phyloP scores from a whole-genome alignment of 495 filamentous ascomycete species.

The Aspergillus kassunensis region DNA sequence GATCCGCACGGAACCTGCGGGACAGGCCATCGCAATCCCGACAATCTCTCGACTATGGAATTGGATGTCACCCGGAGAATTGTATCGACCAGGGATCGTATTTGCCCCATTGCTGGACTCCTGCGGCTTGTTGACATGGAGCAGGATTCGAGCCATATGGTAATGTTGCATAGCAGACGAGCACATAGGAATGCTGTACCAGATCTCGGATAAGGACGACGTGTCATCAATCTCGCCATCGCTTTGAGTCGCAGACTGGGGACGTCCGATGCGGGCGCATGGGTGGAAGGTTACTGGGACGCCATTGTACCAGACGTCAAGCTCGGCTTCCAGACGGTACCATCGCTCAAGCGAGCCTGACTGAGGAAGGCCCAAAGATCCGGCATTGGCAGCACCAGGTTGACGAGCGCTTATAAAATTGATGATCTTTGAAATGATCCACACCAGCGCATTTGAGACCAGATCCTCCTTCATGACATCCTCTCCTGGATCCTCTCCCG shows the following conservation, averaged over 20 bases:
- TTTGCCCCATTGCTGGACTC: conserved; percentile 49
- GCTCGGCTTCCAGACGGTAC: conserved; percentile 50
- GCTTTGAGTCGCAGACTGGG: conserved; percentile 16
- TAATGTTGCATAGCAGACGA: conserved; percentile 62
- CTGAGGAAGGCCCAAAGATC: conserved; percentile 48
- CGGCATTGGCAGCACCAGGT: conserved; percentile 26
- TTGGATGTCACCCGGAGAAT: conserved; percentile 51
- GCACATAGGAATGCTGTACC: conserved; percentile 61
- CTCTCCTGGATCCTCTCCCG: conserved; percentile 40
- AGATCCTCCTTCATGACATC: conserved; percentile 57
- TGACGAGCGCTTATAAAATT: conserved; percentile 52
- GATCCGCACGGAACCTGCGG: conserved; percentile 53
- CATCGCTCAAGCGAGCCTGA: conserved; percentile 53
- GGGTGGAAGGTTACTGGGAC: conserved; percentile 56
- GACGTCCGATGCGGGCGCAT: conserved; percentile 37
- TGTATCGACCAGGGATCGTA: conserved; percentile 48
- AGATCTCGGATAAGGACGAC: conserved; percentile 52
- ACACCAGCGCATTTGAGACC: conserved; percentile 58
- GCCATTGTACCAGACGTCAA: conserved; percentile 56
- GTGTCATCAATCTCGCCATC: conserved; percentile 26
- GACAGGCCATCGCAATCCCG: conserved; percentile 51
- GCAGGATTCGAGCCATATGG: conserved; percentile 60
- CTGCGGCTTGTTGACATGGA: conserved; percentile 60
- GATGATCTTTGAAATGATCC: conserved; percentile 59
- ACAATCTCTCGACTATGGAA: conserved; percentile 57